Conservation (phyloP, 2,329 filamentous ascomycete genomes). For the Botryotinia calthae region DNA sequence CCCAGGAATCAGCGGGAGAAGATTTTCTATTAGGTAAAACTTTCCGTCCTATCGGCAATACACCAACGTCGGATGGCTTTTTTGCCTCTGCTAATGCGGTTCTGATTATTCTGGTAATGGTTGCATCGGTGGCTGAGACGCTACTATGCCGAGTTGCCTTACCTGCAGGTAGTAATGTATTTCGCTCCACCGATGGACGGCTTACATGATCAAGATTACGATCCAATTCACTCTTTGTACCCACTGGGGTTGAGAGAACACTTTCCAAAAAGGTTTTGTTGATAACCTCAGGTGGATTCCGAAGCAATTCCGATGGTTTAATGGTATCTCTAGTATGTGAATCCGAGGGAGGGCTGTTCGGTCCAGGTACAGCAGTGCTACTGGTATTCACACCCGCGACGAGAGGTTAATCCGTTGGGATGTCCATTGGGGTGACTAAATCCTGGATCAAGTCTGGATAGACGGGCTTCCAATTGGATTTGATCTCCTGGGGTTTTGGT, state of each 20-base stretch:
- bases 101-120: conserved; percentile 31
- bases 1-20: conserved; percentile 18
- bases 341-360: conserved; percentile 22
- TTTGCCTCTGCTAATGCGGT: conserved; percentile 28
- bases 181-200: conserved; percentile 10
- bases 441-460: conserved; percentile 30
- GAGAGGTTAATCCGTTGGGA: conserved; percentile 1
- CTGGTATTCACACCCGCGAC: conserved; percentile 18
- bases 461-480: conserved; percentile 23
- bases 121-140: conserved; percentile 30
- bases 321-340: conserved; percentile 28
- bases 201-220: conserved; percentile 22
- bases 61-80: conserved; percentile 17
- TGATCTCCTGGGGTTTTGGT: conserved; percentile 2
- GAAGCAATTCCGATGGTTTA: conserved; percentile 31
- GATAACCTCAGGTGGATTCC: conserved; percentile 19
- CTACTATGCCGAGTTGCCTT: conserved; percentile 30
- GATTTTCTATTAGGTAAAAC: conserved; percentile 29
- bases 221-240: conserved; percentile 21
- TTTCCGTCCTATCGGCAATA: conserved; percentile 22
- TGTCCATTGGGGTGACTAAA: conserved; percentile 24
- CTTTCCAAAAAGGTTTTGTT: conserved; percentile 26
- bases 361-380: conserved; percentile 13
- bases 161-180: conserved; percentile 22
- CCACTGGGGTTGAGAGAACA: conserved; percentile 29